These are phyloP conservation scores for Colletotrichum sp. DNA, from an alignment of 2,329 filamentous ascomycete species.

Conservation along the genomic window DNA sequence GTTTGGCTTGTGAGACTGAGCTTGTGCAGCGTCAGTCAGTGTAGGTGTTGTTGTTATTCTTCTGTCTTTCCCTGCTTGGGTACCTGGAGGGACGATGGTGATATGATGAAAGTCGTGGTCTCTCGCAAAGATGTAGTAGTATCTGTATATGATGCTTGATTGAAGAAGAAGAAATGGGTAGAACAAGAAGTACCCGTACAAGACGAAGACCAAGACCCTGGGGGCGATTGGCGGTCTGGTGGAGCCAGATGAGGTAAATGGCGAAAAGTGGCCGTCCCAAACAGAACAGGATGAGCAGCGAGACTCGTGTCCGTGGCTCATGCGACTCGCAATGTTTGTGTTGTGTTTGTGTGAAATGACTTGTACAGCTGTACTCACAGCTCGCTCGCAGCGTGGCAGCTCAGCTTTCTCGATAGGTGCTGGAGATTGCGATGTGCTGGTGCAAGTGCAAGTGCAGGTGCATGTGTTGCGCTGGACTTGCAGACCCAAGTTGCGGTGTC, in stretches of 20 bases:
- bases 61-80: neutral
- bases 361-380: neutral
- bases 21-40: neutral
- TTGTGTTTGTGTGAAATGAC: neutral
- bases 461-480: neutral
- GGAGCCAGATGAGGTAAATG: slow-evolving; percentile 20
- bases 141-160: neutral
- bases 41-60: neutral
- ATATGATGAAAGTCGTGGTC: neutral
- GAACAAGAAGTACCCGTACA: neutral
- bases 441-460: neutral
- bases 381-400: neutral
- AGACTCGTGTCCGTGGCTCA: neutral
- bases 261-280: slow-evolving; percentile 9
- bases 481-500: neutral
- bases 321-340: neutral
- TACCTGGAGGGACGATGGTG: neutral
- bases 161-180: neutral
- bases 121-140: neutral
- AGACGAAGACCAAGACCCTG: neutral
- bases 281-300: neutral
- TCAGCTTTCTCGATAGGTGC: neutral
- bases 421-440: neutral
- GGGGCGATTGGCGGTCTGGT: slow-evolving; percentile 13
- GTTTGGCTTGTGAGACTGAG: neutral